Evolutionary conservation across 257 asterid genomes (phyloP).

Genomic region (Gentiana macrophylla): DNA sequence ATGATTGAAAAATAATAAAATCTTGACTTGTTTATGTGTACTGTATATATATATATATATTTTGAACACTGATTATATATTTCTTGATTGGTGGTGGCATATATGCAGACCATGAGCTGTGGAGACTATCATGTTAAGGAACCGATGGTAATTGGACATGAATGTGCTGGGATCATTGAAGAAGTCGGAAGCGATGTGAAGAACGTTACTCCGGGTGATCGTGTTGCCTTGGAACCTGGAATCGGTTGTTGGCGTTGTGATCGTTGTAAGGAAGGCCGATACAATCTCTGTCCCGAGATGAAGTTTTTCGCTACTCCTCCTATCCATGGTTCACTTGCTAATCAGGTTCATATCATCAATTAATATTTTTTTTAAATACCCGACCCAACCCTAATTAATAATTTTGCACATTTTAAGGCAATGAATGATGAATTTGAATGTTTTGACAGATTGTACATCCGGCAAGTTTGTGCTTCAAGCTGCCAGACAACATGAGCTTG

Average conservation of each 20-base stretch:
- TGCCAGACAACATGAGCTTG: constrained; percentile 64
- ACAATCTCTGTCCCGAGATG: background rate
- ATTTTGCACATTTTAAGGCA: too few relatives aligned
- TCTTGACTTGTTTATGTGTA: background rate
- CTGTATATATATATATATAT: too few relatives aligned
- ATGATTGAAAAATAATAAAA: background rate
- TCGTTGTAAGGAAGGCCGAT: constrained; percentile 8
- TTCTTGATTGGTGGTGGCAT: too few relatives aligned
- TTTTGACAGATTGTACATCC: constrained; percentile 62
- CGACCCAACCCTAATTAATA: background rate
- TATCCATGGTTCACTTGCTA: too few relatives aligned
- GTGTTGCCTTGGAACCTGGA: background rate
- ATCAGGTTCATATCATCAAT: background rate
- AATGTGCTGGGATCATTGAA: too few relatives aligned
- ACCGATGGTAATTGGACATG: too few relatives aligned
- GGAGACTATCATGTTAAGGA: background rate
- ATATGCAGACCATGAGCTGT: constrained; percentile 4
- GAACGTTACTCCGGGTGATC: constrained; percentile 4
- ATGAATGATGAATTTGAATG: background rate
- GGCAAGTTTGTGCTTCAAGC: constrained; percentile 60
- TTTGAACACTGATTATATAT: too few relatives aligned
- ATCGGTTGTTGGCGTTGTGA: background rate
- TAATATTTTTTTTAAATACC: background rate
- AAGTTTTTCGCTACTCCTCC: too few relatives aligned
- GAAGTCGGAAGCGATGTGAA: constrained; percentile 1